Evolutionary conservation across 441 rosid genomes (phyloP).

Genomic region (Pelargonium australe): DNA sequence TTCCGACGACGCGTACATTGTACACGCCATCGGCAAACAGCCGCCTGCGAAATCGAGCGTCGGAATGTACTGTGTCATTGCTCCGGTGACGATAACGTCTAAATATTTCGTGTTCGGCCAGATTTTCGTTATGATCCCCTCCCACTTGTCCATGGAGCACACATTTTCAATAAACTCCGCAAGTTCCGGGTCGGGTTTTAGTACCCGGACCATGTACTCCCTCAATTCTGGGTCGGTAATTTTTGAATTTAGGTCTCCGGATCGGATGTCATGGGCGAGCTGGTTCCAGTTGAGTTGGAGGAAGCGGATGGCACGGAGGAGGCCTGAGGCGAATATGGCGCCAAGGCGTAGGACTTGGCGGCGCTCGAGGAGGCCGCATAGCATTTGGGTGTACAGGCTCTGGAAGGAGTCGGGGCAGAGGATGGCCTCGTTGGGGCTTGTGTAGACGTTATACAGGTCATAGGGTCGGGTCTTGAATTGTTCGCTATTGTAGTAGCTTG

Average conservation of each 20-base stretch:
- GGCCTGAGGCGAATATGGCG: neutral
- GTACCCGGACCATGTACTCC: constrained; percentile 29
- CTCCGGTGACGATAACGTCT: constrained; percentile 92
- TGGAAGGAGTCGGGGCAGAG: neutral
- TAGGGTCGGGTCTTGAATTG: constrained; percentile 74
- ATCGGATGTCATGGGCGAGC: constrained; percentile 50
- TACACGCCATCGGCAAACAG: constrained; percentile 71
- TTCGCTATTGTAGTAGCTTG: constrained; percentile 88
- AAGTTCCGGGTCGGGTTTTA: constrained; percentile 47
- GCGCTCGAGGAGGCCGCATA: neutral
- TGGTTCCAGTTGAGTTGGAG: constrained; percentile 21
- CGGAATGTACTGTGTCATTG: constrained; percentile 90
- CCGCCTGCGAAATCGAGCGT: constrained; percentile 78
- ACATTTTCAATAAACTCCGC: constrained; percentile 45
- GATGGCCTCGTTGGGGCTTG: constrained; percentile 70
- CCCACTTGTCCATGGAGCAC: constrained; percentile 59
- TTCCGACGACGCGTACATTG: constrained; percentile 95
- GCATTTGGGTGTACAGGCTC: constrained; percentile 1
- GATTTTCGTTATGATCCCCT: constrained; percentile 58
- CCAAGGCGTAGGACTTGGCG: neutral
- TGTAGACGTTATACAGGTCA: constrained; percentile 74
- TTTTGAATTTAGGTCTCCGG: constrained; percentile 40
- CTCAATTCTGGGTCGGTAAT: constrained; percentile 44
- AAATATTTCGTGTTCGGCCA: constrained; percentile 17
- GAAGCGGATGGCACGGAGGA: neutral